phyloP scores from a whole-genome alignment of 192 early-diverging fungal genomes.

The Coemansia sp. region DNA sequence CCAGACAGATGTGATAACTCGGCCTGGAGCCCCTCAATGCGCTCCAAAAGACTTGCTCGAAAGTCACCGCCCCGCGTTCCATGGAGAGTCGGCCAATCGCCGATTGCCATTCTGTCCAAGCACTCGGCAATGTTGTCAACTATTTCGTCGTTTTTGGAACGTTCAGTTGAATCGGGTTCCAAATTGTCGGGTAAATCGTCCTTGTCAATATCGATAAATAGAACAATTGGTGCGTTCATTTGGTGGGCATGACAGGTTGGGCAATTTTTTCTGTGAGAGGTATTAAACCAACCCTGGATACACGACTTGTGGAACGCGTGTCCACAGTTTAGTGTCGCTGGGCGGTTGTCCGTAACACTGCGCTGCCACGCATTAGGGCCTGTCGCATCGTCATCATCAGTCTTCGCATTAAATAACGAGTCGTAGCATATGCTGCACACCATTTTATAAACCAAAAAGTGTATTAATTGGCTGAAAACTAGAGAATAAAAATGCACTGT shows the following conservation, averaged over 20 bases:
- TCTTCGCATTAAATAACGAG: not conserved
- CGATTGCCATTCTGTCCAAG: not conserved
- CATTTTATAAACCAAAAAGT: not conserved
- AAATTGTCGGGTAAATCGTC: not conserved
- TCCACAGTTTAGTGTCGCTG: not conserved
- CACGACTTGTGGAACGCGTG: not conserved
- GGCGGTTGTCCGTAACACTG: not conserved
- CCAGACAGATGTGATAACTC: not conserved
- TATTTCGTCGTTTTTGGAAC: not conserved
- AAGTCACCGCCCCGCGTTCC: not conserved
- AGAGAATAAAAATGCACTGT: not conserved
- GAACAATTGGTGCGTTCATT: not conserved
- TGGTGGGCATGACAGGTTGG: not conserved
- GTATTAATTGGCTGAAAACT: not conserved
- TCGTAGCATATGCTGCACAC: not conserved
- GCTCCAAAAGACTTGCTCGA: not conserved
- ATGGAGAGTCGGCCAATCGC: not conserved
- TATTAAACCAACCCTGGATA: not conserved
- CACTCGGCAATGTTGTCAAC: constrained; percentile 1
- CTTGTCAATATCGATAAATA: not conserved
- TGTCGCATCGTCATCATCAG: not conserved
- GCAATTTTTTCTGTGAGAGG: not conserved
- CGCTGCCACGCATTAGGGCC: no score
- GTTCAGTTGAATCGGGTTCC: not conserved
- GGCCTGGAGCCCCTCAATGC: not conserved